phyloP scores from a whole-genome alignment of 78 protist genomes.

The Polysphondylium violaceum region DNA sequence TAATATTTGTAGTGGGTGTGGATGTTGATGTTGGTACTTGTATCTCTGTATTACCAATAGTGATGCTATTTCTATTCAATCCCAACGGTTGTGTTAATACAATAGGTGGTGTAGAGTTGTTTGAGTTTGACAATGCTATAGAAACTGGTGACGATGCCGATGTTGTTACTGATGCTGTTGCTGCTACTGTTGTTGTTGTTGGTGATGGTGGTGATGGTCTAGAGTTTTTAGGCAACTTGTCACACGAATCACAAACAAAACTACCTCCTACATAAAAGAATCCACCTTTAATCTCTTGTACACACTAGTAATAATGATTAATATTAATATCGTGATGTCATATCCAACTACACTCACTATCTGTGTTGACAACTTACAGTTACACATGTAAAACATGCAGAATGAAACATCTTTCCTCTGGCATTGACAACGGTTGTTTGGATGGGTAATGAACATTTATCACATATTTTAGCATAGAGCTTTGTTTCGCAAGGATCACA shows the following conservation, averaged over 20 bases:
- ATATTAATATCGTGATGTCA: neutral
- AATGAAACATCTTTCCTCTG: constrained; percentile 38
- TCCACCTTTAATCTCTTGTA: constrained; percentile 20
- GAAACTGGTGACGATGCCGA: neutral
- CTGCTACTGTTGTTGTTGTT: neutral
- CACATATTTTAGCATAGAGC: constrained; percentile 38
- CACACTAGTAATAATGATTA: constrained; percentile 14
- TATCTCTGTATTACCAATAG: neutral
- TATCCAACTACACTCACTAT: neutral
- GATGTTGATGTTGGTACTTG: neutral
- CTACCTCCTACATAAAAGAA: constrained; percentile 21
- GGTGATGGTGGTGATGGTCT: constrained; percentile 2
- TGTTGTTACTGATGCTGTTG: neutral
- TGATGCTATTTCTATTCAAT: neutral
- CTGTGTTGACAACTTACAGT: constrained; percentile 24
- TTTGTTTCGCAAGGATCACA: constrained; percentile 59
- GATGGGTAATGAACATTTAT: constrained; percentile 32
- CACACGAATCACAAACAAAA: constrained; percentile 42
- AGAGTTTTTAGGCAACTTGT: neutral
- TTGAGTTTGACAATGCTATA: neutral
- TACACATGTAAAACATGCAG: constrained; percentile 51
- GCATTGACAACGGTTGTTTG: constrained; percentile 47
- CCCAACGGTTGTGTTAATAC: too few relatives aligned
- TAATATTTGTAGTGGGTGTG: neutral
- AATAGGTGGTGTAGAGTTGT: neutral